Conservation (phyloP, 371 early-diverging fungal genomes). For the Rhizopus stolonifer region DNA sequence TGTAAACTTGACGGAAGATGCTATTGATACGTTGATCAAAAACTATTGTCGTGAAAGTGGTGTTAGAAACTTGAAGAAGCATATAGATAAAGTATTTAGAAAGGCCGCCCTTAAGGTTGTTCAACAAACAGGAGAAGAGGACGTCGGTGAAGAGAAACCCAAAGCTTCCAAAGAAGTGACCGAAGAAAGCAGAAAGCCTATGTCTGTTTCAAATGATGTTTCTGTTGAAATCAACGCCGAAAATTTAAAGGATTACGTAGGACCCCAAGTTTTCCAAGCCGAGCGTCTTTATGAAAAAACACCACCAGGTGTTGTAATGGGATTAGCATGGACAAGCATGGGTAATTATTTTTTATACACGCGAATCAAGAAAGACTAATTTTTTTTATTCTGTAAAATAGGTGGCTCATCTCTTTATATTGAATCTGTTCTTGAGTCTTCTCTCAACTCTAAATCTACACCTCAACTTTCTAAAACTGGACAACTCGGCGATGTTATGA, state of each 20-base stretch:
- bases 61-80: slow-evolving; percentile 95
- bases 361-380: background rate
- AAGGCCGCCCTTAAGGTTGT: slow-evolving; percentile 95
- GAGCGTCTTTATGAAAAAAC: slow-evolving; percentile 91
- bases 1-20: slow-evolving; percentile 70
- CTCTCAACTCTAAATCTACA: slow-evolving; percentile 60
- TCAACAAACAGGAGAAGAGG: slow-evolving; percentile 50
- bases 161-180: slow-evolving; percentile 15
- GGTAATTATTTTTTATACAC: slow-evolving; percentile 51
- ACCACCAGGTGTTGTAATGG: slow-evolving; percentile 94
- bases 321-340: slow-evolving; percentile 95
- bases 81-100: slow-evolving; percentile 95
- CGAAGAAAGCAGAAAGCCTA: slow-evolving; percentile 38
- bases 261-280: slow-evolving; percentile 83
- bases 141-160: slow-evolving; percentile 12
- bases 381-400: slow-evolving; percentile 19
- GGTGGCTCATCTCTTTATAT: slow-evolving; percentile 93
- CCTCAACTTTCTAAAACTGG: slow-evolving; percentile 83
- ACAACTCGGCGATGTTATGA: slow-evolving; percentile 98
- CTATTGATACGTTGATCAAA: slow-evolving; percentile 82
- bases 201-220: slow-evolving; percentile 58
- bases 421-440: slow-evolving; percentile 89
- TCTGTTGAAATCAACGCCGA: slow-evolving; percentile 60
- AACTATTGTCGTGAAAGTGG: slow-evolving; percentile 96
- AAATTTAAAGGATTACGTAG: slow-evolving; percentile 90